These are phyloP conservation scores for Luffa acutangula DNA, from an alignment of 306 rosid species.

Conservation along the genomic window DNA sequence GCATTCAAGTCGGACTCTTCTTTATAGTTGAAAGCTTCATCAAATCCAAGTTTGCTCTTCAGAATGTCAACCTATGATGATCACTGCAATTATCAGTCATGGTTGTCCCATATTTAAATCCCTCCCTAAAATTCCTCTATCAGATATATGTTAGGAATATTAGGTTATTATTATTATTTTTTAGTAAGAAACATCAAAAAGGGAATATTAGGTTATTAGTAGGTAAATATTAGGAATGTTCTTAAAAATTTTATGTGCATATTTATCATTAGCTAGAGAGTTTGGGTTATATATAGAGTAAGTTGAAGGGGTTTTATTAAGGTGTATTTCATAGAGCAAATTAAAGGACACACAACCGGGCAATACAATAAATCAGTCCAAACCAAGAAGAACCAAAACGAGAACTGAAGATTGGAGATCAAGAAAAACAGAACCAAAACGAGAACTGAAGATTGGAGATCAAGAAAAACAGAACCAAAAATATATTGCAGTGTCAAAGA, in stretches of 20 bases:
- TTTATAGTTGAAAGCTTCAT: conserved; percentile 62
- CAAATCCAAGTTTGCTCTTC: conserved; percentile 39
- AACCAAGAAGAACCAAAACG: neutral
- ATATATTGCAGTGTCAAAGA: neutral
- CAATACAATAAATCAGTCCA: neutral
- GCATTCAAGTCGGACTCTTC: conserved; percentile 43
- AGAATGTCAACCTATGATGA: conserved; percentile 31
- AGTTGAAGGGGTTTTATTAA: neutral
- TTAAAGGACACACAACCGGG: neutral
- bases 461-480: neutral
- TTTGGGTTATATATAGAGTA: neutral
- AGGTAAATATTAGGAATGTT: neutral
- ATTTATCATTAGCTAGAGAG: neutral
- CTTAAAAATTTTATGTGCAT: neutral
- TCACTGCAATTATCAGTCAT: neutral
- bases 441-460: neutral
- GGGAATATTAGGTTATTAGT: no score
- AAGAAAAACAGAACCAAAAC: neutral
- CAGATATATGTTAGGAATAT: neutral
- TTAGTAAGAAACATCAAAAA: no score
- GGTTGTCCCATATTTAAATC: neutral
- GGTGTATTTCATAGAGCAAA: neutral
- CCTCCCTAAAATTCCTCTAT: neutral
- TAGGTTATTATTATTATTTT: no score
- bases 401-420: neutral